phyloP scores from a whole-genome alignment of 768 basidiomycete species.

The Mycena epipterygia region DNA sequence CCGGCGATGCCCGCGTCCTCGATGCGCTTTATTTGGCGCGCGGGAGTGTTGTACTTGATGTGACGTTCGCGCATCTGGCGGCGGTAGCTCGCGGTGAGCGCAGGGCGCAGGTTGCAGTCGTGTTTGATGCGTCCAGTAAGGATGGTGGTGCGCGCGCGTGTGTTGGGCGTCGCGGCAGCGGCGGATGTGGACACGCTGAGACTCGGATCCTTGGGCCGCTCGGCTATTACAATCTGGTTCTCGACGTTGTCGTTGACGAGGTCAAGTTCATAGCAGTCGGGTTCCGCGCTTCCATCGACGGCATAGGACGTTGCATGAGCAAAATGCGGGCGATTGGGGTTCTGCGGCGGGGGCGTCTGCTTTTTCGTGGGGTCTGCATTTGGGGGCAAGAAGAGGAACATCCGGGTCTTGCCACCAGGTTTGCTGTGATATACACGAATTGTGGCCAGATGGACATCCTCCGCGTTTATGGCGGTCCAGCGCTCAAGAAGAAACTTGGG shows the following conservation, averaged over 20 bases:
- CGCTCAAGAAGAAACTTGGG: slow-evolving; percentile 89
- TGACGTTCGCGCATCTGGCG: slow-evolving; percentile 80
- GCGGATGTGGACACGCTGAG: slow-evolving; percentile 51
- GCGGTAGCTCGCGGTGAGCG: slow-evolving; percentile 76
- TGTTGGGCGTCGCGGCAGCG: slow-evolving; percentile 59
- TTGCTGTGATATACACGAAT: slow-evolving; percentile 80
- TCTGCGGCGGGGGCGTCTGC: slow-evolving; percentile 26
- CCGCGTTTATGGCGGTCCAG: slow-evolving; percentile 83
- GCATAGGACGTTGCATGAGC: slow-evolving; percentile 48
- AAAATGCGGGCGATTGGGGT: slow-evolving; percentile 56
- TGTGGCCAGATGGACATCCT: slow-evolving; percentile 86
- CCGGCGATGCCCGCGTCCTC: slow-evolving; percentile 79
- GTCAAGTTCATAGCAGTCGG: slow-evolving; percentile 87
- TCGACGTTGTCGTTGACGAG: slow-evolving; percentile 89
- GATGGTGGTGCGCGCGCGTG: slow-evolving; percentile 81
- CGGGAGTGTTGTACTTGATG: slow-evolving; percentile 74
- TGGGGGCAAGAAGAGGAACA: slow-evolving; percentile 76
- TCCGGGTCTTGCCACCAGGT: slow-evolving; percentile 61
- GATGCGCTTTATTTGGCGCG: slow-evolving; percentile 78
- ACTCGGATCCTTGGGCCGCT: slow-evolving; percentile 77
- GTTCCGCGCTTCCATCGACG: slow-evolving; percentile 53
- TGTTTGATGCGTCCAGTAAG: slow-evolving; percentile 86
- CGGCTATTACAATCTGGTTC: slow-evolving; percentile 89
- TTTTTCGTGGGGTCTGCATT: slow-evolving; percentile 58
- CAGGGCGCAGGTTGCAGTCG: slow-evolving; percentile 80